A percentile compares a stretch with the other conserved stretches of the same genome.
Evolutionary conservation across 176 grass and related monocot species (phyloP).

Genomic region (Juncus effusus): DNA sequence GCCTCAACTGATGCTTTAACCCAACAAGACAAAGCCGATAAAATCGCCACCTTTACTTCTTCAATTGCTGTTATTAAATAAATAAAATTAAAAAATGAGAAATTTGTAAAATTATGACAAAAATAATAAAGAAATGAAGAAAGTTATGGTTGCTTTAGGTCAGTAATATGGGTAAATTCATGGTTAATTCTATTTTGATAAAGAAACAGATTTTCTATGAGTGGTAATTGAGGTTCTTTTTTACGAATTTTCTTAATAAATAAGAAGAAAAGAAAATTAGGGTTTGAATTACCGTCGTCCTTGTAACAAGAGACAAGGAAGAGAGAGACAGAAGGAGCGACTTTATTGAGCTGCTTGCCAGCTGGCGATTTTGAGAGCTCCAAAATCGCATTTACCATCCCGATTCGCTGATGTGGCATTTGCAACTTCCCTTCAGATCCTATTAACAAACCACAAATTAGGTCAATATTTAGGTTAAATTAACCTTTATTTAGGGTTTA

Average conservation of each 20-base stretch:
- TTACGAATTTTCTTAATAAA: neutral
- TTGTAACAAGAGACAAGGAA: conserved; percentile 84
- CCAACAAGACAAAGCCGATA: conserved; percentile 73
- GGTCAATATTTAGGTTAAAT: neutral
- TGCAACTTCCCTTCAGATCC: conserved; percentile 96
- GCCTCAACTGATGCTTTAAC: conserved; percentile 57
- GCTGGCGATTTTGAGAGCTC: conserved; percentile 60
- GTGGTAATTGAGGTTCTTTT: neutral
- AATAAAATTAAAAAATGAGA: neutral
- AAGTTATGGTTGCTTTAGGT: too few species aligned
- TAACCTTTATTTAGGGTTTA: too few species aligned
- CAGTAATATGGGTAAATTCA: too few species aligned
- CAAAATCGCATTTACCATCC: conserved; percentile 74
- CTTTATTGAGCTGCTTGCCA: conserved; percentile 62
- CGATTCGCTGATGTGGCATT: conserved; percentile 77
- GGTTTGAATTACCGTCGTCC: conserved; percentile 67
- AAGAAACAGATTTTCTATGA: too few species aligned
- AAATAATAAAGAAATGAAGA: too few species aligned
- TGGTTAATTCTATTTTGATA: too few species aligned
- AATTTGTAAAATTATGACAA: neutral
- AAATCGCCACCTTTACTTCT: conserved; percentile 85
- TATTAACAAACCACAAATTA: conserved; percentile 34
- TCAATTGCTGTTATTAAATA: conserved; percentile 69
- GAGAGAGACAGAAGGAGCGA: conserved; percentile 62
- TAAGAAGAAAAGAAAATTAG: conserved; percentile 23